A percentile compares a stretch with the other conserved stretches of the same genome.
Evolutionary conservation across 768 basidiomycete genomes (phyloP).

Genomic region (Russula vinacea): DNA sequence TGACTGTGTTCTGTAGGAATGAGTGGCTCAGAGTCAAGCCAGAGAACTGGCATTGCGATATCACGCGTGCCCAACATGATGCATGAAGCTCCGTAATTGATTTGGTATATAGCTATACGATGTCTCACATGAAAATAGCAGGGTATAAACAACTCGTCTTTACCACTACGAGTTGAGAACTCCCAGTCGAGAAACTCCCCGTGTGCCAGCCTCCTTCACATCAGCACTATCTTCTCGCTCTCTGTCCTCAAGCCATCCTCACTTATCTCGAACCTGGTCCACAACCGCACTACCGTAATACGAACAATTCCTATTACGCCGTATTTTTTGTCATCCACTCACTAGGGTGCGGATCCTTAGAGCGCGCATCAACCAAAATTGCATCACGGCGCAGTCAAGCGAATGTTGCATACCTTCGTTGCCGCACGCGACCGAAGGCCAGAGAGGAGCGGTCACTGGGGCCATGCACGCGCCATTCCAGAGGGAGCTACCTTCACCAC

Average conservation of each 20-base stretch:
- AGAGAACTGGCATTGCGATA: too few species aligned
- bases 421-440: slow-evolving; percentile 53
- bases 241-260: neutral
- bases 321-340: neutral
- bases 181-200: neutral
- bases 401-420: slow-evolving; percentile 44
- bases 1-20: too few species aligned
- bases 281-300: neutral
- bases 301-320: neutral
- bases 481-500: slow-evolving; percentile 45
- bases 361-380: neutral
- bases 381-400: neutral
- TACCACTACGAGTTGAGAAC: neutral
- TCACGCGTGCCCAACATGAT: too few species aligned
- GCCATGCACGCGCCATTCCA: slow-evolving; percentile 52
- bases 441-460: slow-evolving; percentile 47
- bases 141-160: neutral
- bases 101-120: too few species aligned
- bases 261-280: neutral
- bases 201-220: neutral
- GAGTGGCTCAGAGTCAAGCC: too few species aligned
- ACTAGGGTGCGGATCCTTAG: slow-evolving; percentile 15
- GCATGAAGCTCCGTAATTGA: too few species aligned
- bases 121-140: neutral
- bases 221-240: neutral